Base-by-base conservation (phyloP, 2,329 filamentous ascomycete genomes). In the Pseudogymnoascus sp. region DNA sequence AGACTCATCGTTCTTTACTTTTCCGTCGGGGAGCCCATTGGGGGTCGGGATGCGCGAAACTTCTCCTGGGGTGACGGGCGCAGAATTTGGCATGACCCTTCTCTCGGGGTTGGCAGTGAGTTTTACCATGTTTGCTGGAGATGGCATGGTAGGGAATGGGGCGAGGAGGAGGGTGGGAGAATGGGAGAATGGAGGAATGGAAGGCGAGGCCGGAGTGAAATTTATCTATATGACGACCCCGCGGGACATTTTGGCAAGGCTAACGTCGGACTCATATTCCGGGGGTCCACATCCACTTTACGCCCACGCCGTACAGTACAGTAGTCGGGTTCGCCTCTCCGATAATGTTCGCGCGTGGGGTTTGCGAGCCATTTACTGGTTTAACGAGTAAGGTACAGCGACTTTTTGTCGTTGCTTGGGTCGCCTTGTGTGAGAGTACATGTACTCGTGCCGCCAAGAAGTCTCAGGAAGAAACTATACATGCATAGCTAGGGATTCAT, bases 1-100 rank as follows among this genome's bases (percentile, higher is more conserved):
- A 52, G 65, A 68, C 49, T 69, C 68, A 59, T 66, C 67, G 19
- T 59, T 65, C 21, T 49, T 63, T 38, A 3, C 4, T 55, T 55
- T 64, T 59, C 38, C 38, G 3, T 31, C 38, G 8, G 33, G n/a
- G 33, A 16, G 38, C 29, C n/a, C 58, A 65, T 14, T 61, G 55
- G 23, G 66, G 61, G 55, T 63, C 61, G 16, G 64, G 65, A 19
- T 43, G 60, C 16, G 65, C 67, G 35, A 55, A 37, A 45, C 63
- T 67, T 35, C 63, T 61, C 8, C 49, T 2, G 49, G 49, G 16
- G 49, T 55, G 26, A 55, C 49, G 2, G 49, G 49, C 26, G 49
- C 49, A 55, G 49, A 55, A 55, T 55, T 55, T 55, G 49, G 29
- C 10, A 55, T 6, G 43, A 26, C 26, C 49, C 49, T 26, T 55